Evolutionary conservation across 2,329 filamentous ascomycete species (phyloP).

Genomic region (Nigrospora sphaerica): DNA sequence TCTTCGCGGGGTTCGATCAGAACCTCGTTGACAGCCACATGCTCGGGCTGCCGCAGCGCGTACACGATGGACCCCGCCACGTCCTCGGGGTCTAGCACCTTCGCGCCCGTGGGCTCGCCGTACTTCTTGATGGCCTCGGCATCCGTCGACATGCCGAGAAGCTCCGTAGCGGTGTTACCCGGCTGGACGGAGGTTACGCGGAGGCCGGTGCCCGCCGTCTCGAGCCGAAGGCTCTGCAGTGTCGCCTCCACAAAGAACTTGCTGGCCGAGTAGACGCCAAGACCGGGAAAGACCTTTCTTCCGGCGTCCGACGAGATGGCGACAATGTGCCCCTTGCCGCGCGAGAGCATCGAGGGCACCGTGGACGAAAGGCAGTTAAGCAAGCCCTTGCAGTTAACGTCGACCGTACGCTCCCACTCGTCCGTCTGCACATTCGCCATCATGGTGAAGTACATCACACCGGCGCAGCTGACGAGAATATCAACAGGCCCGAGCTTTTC

Average conservation of each 20-base stretch:
- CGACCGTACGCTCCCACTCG: constrained; percentile 76
- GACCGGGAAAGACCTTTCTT: constrained; percentile 72
- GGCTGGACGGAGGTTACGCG: constrained; percentile 71
- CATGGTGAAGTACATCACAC: constrained; percentile 86
- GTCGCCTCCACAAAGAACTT: constrained; percentile 85
- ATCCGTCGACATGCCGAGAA: constrained; percentile 70
- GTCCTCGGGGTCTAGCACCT: constrained; percentile 67
- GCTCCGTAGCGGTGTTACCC: constrained; percentile 67
- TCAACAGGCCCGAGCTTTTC: constrained; percentile 65
- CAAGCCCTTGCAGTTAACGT: constrained; percentile 81
- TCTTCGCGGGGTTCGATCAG: constrained; percentile 72
- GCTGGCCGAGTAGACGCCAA: constrained; percentile 75
- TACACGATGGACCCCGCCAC: constrained; percentile 68
- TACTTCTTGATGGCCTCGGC: constrained; percentile 71
- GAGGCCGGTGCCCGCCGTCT: constrained; percentile 67
- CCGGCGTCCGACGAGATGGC: constrained; percentile 79
- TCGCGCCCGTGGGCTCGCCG: constrained; percentile 66
- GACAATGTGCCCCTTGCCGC: constrained; percentile 65
- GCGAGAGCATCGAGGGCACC: constrained; percentile 64
- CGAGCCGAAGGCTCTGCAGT: constrained; percentile 65
- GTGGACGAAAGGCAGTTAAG: constrained; percentile 64
- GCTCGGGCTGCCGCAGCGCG: constrained; percentile 64
- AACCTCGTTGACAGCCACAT: constrained; percentile 75
- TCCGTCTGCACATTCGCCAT: constrained; percentile 70
- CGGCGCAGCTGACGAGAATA: constrained; percentile 72